phyloP scores from a whole-genome alignment of 176 grass and related monocot species.

The Phoenix roebelenii region DNA sequence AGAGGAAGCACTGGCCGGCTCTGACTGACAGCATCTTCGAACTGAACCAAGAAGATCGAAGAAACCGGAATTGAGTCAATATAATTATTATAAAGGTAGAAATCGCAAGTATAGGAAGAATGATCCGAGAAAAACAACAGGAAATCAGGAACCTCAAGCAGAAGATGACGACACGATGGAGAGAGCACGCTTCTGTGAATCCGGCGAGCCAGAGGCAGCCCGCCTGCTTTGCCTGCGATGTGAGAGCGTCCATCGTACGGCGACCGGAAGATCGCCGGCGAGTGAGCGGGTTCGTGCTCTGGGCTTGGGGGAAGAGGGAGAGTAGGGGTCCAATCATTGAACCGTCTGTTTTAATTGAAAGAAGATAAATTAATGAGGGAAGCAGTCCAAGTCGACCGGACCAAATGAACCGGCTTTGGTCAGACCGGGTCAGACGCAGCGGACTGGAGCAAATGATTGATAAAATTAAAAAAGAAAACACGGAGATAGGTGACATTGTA shows the following conservation, averaged over 20 bases:
- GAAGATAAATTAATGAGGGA: too few species aligned
- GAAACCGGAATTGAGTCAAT: background rate
- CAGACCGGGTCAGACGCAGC: too few species aligned
- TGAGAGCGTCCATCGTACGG: constrained; percentile 41
- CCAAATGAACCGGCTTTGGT: too few species aligned
- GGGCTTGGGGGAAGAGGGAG: too few species aligned
- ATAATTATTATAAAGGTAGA: background rate
- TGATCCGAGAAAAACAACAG: background rate
- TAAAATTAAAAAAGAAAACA: too few species aligned
- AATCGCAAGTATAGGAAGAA: background rate
- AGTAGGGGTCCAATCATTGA: too few species aligned
- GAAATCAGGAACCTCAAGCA: constrained; percentile 43
- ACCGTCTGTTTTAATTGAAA: too few species aligned
- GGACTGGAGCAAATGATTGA: too few species aligned
- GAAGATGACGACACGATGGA: constrained; percentile 60
- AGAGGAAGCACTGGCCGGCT: constrained; percentile 86
- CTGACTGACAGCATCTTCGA: constrained; percentile 53
- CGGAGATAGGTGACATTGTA: too few species aligned
- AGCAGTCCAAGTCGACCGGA: too few species aligned
- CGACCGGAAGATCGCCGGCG: background rate
- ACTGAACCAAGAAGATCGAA: constrained; percentile 28
- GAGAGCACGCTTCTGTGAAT: constrained; percentile 75
- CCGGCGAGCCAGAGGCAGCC: constrained; percentile 71
- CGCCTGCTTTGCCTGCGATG: constrained; percentile 45
- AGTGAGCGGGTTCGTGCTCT: too few species aligned